phyloP scores from a whole-genome alignment of 495 filamentous ascomycete genomes.

The Evernia prunastri region DNA sequence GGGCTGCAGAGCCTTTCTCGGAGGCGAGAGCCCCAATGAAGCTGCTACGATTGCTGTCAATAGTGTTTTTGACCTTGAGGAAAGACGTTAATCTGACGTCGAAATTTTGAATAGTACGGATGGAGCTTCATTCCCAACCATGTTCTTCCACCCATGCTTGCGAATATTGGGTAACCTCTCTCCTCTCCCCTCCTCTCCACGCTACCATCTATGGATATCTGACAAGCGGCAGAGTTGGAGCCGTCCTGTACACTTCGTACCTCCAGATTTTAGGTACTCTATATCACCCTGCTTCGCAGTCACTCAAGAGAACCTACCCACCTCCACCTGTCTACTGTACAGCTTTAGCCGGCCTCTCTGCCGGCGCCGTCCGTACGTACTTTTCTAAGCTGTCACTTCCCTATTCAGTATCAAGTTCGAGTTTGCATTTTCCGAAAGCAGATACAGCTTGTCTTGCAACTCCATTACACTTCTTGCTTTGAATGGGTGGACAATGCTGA shows the following conservation, averaged over 20 bases:
- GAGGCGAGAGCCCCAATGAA: background rate
- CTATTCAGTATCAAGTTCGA: no score
- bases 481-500: no score
- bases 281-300: constrained; percentile 63
- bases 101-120: constrained; percentile 43
- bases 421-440: no score
- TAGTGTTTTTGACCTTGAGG: background rate
- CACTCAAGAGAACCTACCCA: constrained; percentile 65
- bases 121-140: constrained; percentile 87
- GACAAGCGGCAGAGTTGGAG: constrained; percentile 54
- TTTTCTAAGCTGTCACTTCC: no score
- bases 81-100: background rate
- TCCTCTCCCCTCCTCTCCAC: background rate
- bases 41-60: background rate
- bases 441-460: no score
- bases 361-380: constrained; percentile 54
- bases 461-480: no score
- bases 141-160: constrained; percentile 76
- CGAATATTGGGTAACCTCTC: constrained; percentile 57
- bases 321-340: constrained; percentile 59
- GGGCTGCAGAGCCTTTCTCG: background rate
- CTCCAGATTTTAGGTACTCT: constrained; percentile 68
- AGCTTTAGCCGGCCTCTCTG: constrained; percentile 69
- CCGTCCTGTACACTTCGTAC: constrained; percentile 81
- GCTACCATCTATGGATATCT: background rate